These are phyloP conservation scores for Entomortierella chlamydospora DNA, from an alignment of 192 early-diverging fungal genomes.

Conservation along the genomic window DNA sequence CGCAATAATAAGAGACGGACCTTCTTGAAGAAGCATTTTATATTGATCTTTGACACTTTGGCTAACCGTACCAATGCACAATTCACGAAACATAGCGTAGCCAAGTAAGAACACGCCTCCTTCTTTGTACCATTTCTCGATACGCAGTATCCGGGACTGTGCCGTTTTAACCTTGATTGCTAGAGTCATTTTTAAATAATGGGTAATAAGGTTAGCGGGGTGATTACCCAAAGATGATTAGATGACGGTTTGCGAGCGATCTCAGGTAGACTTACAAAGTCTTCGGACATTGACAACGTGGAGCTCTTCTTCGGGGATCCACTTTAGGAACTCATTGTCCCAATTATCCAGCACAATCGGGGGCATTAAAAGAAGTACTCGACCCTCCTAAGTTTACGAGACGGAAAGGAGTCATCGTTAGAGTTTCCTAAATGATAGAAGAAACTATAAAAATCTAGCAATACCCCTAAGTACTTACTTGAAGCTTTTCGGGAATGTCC, in stretches of 20 bases:
- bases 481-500: constrained; percentile 66
- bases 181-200: background rate
- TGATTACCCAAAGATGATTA: background rate
- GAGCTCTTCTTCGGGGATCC: constrained; percentile 61
- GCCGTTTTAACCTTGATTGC: background rate
- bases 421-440: no score
- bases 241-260: background rate
- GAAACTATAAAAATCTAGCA: no score
- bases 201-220: background rate
- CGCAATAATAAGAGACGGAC: constrained; percentile 77
- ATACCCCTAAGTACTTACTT: constrained; percentile 11
- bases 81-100: constrained; percentile 69
- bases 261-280: constrained; percentile 57
- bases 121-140: constrained; percentile 66
- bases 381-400: constrained; percentile 18
- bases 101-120: constrained; percentile 80
- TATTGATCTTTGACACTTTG: constrained; percentile 9
- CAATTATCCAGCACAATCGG: constrained; percentile 79
- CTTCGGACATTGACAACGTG: constrained; percentile 43
- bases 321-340: constrained; percentile 75
- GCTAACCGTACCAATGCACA: constrained; percentile 12
- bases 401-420: no score
- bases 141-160: constrained; percentile 24
- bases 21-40: constrained; percentile 62
- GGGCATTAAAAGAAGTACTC: constrained; percentile 82